phyloP scores from a whole-genome alignment of 2,329 filamentous ascomycete species.

The Aureobasidium melanogenum region DNA sequence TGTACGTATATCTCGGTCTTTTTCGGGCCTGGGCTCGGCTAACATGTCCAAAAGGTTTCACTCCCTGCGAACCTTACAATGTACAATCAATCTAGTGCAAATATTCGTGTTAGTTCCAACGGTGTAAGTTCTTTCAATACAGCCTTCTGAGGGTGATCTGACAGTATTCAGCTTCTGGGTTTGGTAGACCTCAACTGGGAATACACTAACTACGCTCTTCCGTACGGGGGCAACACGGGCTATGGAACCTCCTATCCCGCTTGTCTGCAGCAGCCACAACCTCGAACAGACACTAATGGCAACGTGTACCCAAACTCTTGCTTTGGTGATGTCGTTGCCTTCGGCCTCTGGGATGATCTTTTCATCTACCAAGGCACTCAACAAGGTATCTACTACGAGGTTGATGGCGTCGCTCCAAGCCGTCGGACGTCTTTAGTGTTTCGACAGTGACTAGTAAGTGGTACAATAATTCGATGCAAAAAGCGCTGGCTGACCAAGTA shows the following conservation, averaged over 20 bases:
- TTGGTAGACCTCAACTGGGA: not conserved
- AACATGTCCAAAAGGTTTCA: not conserved
- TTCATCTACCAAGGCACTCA: slow-evolving; percentile 16
- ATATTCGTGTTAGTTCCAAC: not conserved
- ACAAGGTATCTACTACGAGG: slow-evolving; percentile 19
- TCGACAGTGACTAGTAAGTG: slow-evolving; percentile 1
- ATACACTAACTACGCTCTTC: not conserved
- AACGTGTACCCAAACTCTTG: not conserved
- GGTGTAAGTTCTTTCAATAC: not conserved
- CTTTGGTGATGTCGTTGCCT: not conserved
- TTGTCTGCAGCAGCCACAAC: not conserved
- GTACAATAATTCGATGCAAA: not conserved
- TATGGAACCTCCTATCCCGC: not conserved
- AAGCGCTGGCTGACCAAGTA: not conserved
- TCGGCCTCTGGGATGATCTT: slow-evolving; percentile 16
- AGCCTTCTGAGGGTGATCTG: not conserved
- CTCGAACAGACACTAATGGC: not conserved
- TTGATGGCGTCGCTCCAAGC: slow-evolving; percentile 8
- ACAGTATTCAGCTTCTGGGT: not conserved
- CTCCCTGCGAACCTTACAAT: not conserved
- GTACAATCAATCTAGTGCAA: not conserved
- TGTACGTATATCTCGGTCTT: not conserved
- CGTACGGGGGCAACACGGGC: not conserved
- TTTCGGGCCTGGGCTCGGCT: not conserved
- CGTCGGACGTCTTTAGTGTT: slow-evolving; percentile 16